phyloP scores from a whole-genome alignment of 2,329 filamentous ascomycete genomes.

The Trichoderma guizhouense region DNA sequence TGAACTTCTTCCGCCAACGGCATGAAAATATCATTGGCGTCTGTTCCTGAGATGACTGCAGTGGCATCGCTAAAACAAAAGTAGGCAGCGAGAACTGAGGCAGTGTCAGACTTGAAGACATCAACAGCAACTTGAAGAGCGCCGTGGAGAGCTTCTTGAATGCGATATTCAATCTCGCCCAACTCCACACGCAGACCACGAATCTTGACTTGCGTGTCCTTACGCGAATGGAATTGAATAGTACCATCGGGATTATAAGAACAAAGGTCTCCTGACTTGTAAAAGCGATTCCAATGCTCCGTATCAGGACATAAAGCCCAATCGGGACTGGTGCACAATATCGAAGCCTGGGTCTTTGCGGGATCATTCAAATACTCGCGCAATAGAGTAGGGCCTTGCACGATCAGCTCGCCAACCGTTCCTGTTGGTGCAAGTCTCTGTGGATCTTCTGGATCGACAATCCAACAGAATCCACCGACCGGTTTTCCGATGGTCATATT shows the following conservation, averaged over 20 bases:
- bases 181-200: slow-evolving; percentile 9
- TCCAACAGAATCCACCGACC: slow-evolving; percentile 19
- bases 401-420: not conserved
- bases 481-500: slow-evolving; percentile 15
- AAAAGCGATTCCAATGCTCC: not conserved
- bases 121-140: not conserved
- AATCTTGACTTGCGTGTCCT: slow-evolving; percentile 12
- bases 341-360: not conserved
- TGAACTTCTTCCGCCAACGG: not conserved
- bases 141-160: not conserved
- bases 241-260: not conserved
- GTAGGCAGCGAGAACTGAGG: not conserved
- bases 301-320: not conserved
- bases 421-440: not conserved
- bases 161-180: slow-evolving; percentile 1
- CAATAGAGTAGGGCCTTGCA: not conserved
- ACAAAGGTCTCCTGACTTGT: not conserved
- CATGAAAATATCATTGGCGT: not conserved
- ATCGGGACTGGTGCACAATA: not conserved
- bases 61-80: not conserved
- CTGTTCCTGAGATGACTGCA: not conserved
- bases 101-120: not conserved
- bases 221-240: not conserved
- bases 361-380: not conserved
- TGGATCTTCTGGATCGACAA: slow-evolving; percentile 16